Evolutionary conservation across 163 green algal species (phyloP).

Genomic region (Chlamydomonas reinhardtii): DNA sequence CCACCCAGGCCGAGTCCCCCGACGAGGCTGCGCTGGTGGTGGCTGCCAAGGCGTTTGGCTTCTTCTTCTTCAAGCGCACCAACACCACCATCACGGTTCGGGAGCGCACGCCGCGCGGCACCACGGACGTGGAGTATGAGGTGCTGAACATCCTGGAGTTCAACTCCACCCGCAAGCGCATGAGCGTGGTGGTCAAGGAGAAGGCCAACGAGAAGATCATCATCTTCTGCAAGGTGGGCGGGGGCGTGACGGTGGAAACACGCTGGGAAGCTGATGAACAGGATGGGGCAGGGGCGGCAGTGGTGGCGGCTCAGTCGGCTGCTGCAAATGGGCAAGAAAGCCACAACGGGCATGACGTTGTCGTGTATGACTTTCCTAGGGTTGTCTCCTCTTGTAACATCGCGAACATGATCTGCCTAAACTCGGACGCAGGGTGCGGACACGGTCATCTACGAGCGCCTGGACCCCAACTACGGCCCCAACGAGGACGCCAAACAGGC

Average conservation of each 20-base stretch:
- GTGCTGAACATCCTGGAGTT: conserved; percentile 93
- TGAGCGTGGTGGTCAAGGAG: conserved; percentile 82
- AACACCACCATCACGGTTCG: conserved; percentile 70
- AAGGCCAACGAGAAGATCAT: conserved; percentile 73
- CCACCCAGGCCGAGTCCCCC: conserved; percentile 83
- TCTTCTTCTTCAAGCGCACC: conserved; percentile 86
- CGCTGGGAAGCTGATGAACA: too few relatives aligned
- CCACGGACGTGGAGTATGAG: conserved; percentile 58
- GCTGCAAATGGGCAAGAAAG: too few relatives aligned
- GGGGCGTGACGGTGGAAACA: too few relatives aligned
- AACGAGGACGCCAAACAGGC: conserved; percentile 65
- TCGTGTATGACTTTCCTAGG: too few relatives aligned
- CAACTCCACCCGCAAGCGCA: conserved; percentile 90
- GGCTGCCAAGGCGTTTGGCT: conserved; percentile 89
- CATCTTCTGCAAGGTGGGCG: conserved; percentile 89
- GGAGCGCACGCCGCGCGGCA: conserved; percentile 54
- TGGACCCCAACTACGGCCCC: conserved; percentile 67
- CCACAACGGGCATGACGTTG: too few relatives aligned
- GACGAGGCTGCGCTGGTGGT: conserved; percentile 93
- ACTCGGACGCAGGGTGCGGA: conserved; percentile 88
- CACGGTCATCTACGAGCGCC: conserved; percentile 90
- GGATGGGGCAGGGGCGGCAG: too few relatives aligned
- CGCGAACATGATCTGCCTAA: too few relatives aligned
- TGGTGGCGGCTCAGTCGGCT: background rate
- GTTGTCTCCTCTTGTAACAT: too few relatives aligned